Evolutionary conservation across 176 grass and related monocot species (phyloP), one percentile per base, ranked within the genome.

Genomic region (Eremochloa ophiuroides): DNA sequence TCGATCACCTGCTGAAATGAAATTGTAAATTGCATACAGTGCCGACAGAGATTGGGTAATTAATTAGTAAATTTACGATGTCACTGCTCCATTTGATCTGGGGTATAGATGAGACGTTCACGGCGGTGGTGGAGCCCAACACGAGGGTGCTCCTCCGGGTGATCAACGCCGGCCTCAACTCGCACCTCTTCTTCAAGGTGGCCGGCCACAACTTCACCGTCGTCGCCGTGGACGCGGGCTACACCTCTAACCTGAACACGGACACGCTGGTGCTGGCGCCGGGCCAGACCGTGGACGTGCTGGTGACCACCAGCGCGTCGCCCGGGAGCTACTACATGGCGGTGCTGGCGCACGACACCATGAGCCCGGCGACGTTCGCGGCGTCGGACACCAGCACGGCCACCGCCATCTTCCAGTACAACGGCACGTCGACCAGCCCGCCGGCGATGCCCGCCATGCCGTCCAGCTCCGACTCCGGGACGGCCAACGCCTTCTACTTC

Each of bases 151-250:
- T 89, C 63, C 73, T 80, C 78, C 91, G 76, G 71, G 85, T 97
- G 16, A 85, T 97, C 85, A 97, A 97, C 55, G 85, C 94, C 63
- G 94, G 80, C 20, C 75, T 94, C 47, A 89, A 89, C 67, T 85
- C 88, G 34, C 87, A 97, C 63, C 84, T 88, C 85, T 97, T 97
- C 89, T 83, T 97, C 80, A 91, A 83, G 85, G 33, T 91, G 67
- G 94, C 92, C 62, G 84, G 87, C 0, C 94, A 97, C 83, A 58
- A 67, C 55, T 91, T 97, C 86, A 97, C 91, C 17, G 91, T 97
- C 30, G 91, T 97, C 25, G 94, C 89, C 55, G 85, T 85, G 1
- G 94, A 97, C 70, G 94, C 64, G 9, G 80, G 85, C 61, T 97
- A 97, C 84, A 94, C 89, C 43, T 61, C 88, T 38, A 90, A 88